Percentiles rank a stretch among this genome's conserved stretches.
Evolutionary conservation across 2,329 filamentous ascomycete genomes (phyloP).

Genomic region (Epicoccum nigrum): DNA sequence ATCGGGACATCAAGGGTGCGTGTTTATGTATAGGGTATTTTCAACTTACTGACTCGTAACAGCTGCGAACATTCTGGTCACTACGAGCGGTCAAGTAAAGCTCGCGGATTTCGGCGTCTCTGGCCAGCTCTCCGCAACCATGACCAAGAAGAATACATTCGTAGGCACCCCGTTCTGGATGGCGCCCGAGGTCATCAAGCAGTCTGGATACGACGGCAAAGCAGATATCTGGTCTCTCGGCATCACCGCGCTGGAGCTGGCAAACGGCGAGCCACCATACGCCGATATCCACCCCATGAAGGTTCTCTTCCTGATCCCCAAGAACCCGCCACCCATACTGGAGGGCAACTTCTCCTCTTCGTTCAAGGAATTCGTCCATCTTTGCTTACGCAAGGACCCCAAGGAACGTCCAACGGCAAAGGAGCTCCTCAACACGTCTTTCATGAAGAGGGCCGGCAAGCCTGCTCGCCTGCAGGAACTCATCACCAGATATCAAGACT

Average conservation of each 20-base stretch:
- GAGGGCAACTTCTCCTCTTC: conserved; percentile 55
- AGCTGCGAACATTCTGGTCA: conserved; percentile 93
- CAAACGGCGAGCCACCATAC: conserved; percentile 90
- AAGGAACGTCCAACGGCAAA: conserved; percentile 85
- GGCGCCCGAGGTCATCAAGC: conserved; percentile 98
- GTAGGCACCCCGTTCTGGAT: conserved; percentile 99
- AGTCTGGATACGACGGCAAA: conserved; percentile 97
- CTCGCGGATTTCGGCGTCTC: conserved; percentile 97
- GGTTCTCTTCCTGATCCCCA: conserved; percentile 93
- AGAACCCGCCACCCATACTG: conserved; percentile 84
- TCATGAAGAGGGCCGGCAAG: conserved; percentile 89
- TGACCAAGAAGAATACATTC: conserved; percentile 99
- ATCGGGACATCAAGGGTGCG: conserved; percentile 92
- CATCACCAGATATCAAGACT: conserved; percentile 88
- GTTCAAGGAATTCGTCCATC: conserved; percentile 59
- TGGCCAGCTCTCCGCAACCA: conserved; percentile 92
- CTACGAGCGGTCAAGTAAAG: conserved; percentile 93
- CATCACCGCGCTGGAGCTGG: conserved; percentile 90
- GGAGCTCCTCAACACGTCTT: conserved; percentile 87
- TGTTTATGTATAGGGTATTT: neutral
- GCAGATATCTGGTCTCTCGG: conserved; percentile 97
- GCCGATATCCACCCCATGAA: conserved; percentile 99
- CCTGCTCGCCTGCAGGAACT: conserved; percentile 96
- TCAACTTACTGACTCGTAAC: conserved; percentile 16
- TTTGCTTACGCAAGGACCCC: conserved; percentile 87